Evolutionary conservation across 2,329 filamentous ascomycete species (phyloP), one percentile per base, ranked within the genome.

Genomic region (Botrytis deweyae): DNA sequence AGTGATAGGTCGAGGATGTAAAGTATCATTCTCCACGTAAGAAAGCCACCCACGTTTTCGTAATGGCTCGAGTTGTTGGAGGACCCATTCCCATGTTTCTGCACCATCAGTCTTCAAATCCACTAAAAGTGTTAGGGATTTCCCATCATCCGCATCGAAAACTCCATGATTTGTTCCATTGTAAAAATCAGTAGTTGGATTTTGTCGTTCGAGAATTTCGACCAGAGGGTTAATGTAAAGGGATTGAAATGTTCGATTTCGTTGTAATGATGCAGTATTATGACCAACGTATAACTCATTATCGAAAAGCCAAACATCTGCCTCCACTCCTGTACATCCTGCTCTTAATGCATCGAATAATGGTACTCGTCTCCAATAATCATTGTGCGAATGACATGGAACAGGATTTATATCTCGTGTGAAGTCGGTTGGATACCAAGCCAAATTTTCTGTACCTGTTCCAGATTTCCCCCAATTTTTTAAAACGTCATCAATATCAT

Each of bases 161-260:
- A 93, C 82, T 20, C 91, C 91, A 75, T 83, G 83, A 2, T 77
- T 80, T 5, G 83, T 84, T 9, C 81, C 84, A 73, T 84, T 84
- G 74, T 82, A 82, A 75, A 88, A 86, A 7, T 83, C 78, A 0
- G 85, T 84, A 1, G 82, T 80, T 1, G 85, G 85, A 76, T 89
- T 90, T 74, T 87, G 85, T 18, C 79, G 61, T 46, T 87, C 82
- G 0, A 93, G 84, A 7, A 92, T 83, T 1, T 87, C 82, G 29
- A 91, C 82, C 0, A 94, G 80, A 0, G 91, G 91, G 46, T 90
- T 84, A 63, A 93, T 82, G 79, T 93, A 93, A 18, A 93, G 85
- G 5, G 84, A 86, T 77, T 84, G 78, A 75, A 93, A 87, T 0
- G 90, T 92, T 42, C 87, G 86, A 72, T 87, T 86, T 29, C 81